A percentile compares a stretch with the other conserved stretches of the same genome.
phyloP scores from a whole-genome alignment of 2,329 filamentous ascomycete species.

The Penicillium sp. region DNA sequence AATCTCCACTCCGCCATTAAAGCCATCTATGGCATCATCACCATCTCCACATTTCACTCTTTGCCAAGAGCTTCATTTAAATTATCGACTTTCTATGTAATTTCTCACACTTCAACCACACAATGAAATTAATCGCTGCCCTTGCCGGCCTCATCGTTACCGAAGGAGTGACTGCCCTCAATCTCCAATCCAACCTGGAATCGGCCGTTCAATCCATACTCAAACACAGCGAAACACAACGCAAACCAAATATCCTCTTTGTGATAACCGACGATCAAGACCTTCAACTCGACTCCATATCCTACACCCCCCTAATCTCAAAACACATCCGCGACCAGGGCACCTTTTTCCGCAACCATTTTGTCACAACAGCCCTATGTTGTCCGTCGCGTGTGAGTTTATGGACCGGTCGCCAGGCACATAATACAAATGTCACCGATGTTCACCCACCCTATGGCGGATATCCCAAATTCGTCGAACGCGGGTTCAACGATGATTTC shows the following conservation, averaged over 20 bases:
- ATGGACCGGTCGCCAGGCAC: slow-evolving; percentile 64
- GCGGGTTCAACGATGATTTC: slow-evolving; percentile 52
- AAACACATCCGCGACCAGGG: slow-evolving; percentile 59
- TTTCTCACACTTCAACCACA: neutral
- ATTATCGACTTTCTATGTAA: too few species aligned
- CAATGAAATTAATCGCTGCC: slow-evolving; percentile 21
- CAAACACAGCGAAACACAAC: slow-evolving; percentile 2
- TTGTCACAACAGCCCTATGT: slow-evolving; percentile 64
- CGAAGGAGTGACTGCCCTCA: slow-evolving; percentile 9
- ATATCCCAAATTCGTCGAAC: slow-evolving; percentile 52
- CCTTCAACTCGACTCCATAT: slow-evolving; percentile 57
- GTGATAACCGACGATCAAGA: slow-evolving; percentile 70
- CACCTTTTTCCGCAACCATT: slow-evolving; percentile 61
- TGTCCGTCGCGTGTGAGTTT: slow-evolving; percentile 66
- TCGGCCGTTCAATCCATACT: slow-evolving; percentile 13
- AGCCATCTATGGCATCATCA: neutral
- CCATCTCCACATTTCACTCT: neutral
- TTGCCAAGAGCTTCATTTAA: too few species aligned
- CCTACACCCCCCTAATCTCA: slow-evolving; percentile 59
- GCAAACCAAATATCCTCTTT: slow-evolving; percentile 60
- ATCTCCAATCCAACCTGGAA: slow-evolving; percentile 13
- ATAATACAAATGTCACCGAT: slow-evolving; percentile 69
- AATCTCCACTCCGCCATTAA: neutral
- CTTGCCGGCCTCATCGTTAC: slow-evolving; percentile 17
- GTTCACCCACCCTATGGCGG: slow-evolving; percentile 52